Percentiles rank a stretch among this genome's conserved stretches.
Evolutionary conservation across 1,139 yeast genomes (phyloP).

Genomic region (Lodderomyces orthopsilosis): DNA sequence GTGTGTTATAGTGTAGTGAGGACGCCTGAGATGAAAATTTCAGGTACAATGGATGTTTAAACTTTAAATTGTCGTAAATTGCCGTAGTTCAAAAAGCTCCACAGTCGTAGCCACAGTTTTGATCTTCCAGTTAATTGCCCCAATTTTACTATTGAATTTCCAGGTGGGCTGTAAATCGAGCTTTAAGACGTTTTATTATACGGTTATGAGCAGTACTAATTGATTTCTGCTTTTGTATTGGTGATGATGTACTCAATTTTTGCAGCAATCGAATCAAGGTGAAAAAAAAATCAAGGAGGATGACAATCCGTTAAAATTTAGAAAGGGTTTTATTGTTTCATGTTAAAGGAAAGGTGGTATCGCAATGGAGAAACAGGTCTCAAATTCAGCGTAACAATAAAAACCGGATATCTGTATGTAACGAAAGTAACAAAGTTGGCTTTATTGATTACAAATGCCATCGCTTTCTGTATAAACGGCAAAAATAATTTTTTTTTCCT

Average conservation of each 20-base stretch:
- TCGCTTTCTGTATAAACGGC: too few relatives aligned
- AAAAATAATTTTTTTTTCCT: neutral
- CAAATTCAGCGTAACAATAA: neutral
- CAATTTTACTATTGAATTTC: neutral
- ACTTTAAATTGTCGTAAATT: neutral
- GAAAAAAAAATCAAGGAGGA: neutral
- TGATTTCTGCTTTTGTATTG: neutral
- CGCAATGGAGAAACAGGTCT: neutral
- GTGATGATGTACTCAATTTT: neutral
- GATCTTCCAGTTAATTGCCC: neutral
- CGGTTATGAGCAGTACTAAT: neutral
- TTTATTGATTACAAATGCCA: neutral
- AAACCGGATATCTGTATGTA: neutral
- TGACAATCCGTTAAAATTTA: neutral
- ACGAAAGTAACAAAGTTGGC: too few relatives aligned
- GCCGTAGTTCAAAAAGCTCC: neutral
- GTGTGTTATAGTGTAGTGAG: neutral
- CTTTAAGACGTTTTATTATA: neutral
- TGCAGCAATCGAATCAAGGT: neutral
- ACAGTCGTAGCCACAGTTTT: slow-evolving; percentile 1
- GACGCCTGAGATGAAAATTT: neutral
- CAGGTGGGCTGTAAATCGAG: neutral
- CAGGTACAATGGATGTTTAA: neutral
- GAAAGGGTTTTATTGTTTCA: too few relatives aligned
- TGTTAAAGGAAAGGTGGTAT: too few relatives aligned